Percentiles rank a stretch among this genome's conserved stretches.
phyloP scores from a whole-genome alignment of 345 rosid genomes.

The Populus pruinosa region DNA sequence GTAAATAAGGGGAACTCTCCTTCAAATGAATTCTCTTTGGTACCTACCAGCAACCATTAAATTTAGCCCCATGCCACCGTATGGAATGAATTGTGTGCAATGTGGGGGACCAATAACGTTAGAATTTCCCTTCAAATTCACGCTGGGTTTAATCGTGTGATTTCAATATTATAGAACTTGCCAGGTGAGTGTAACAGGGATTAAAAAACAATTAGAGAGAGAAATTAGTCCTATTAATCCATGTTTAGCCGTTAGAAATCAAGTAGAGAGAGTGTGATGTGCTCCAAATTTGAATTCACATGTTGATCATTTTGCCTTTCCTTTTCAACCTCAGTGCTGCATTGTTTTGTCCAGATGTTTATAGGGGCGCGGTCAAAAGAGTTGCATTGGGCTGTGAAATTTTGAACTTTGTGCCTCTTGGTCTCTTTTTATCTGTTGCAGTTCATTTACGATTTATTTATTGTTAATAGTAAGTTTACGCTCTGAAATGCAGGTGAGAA shows the following conservation, averaged over 20 bases:
- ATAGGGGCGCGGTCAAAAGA: slow-evolving; percentile 2
- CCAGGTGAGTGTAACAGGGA: neutral
- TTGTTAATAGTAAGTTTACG: neutral
- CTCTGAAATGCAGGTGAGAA: slow-evolving; percentile 35
- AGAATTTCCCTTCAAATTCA: neutral
- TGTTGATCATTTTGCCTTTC: neutral
- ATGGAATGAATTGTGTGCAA: neutral
- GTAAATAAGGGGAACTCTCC: neutral
- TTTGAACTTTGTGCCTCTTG: neutral
- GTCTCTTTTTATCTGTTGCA: neutral
- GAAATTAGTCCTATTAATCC: neutral
- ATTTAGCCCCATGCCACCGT: neutral
- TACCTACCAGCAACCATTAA: neutral
- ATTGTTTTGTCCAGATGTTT: neutral
- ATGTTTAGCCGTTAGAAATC: neutral
- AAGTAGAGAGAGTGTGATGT: slow-evolving; percentile 7
- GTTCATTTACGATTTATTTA: neutral
- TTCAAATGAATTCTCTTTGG: neutral
- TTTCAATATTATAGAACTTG: neutral
- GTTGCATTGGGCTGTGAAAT: neutral
- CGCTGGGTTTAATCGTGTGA: neutral
- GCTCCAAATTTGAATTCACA: neutral
- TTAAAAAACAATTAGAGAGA: neutral
- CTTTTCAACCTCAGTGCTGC: neutral
- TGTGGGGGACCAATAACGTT: neutral